Conservation (phyloP, 768 basidiomycete genomes). For the Tylopilus plumbeoviolaceoides region DNA sequence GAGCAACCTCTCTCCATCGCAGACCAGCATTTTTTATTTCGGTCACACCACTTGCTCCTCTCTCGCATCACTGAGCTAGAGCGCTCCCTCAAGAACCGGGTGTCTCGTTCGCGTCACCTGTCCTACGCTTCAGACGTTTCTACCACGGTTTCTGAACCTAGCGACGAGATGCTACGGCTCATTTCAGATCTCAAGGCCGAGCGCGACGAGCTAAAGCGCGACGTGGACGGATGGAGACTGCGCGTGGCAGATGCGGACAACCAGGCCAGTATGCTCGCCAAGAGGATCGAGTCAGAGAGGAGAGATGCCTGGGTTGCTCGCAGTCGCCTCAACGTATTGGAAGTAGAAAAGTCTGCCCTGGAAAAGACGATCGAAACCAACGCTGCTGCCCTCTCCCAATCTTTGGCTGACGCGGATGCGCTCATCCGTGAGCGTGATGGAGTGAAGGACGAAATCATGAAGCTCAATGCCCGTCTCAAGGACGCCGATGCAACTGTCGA, state of each 20-base stretch:
- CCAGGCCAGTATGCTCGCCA: constrained; percentile 58
- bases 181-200: constrained; percentile 81
- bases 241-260: constrained; percentile 76
- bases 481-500: constrained; percentile 24
- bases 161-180: constrained; percentile 74
- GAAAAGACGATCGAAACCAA: constrained; percentile 44
- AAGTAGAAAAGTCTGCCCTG: constrained; percentile 61
- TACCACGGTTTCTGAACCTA: constrained; percentile 44
- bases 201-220: constrained; percentile 82
- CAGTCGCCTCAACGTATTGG: constrained; percentile 60
- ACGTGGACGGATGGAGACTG: constrained; percentile 82
- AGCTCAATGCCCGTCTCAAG: constrained; percentile 29
- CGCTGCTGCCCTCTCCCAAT: constrained; percentile 27
- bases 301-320: constrained; percentile 83
- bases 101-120: constrained; percentile 44
- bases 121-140: constrained; percentile 49
- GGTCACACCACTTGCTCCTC: constrained; percentile 78
- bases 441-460: constrained; percentile 28
- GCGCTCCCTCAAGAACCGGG: constrained; percentile 48
- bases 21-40: too few species aligned
- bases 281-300: constrained; percentile 72
- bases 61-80: constrained; percentile 81
- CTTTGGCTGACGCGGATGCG: constrained; percentile 23
- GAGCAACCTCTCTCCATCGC: too few species aligned
- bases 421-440: constrained; percentile 27